Evolutionary conservation across 1,284 basidiomycete species (phyloP).

Genomic region (Butyriboletus appendiculatus): DNA sequence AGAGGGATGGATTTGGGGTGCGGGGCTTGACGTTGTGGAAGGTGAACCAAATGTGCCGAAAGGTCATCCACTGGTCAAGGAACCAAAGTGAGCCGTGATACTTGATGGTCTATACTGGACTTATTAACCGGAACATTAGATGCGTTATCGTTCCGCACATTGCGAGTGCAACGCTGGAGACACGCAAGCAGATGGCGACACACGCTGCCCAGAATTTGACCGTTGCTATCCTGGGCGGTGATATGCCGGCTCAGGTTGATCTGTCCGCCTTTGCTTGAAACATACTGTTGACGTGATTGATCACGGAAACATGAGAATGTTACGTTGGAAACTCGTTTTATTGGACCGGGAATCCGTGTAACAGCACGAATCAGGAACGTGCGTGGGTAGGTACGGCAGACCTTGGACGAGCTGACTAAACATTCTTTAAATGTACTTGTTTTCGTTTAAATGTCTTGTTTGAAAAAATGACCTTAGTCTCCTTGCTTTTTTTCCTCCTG

Average conservation of each 20-base stretch:
- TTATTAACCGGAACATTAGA: conserved; percentile 39
- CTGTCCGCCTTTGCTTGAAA: conserved; percentile 44
- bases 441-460: background rate
- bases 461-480: background rate
- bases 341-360: background rate
- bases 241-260: conserved; percentile 57
- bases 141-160: conserved; percentile 88
- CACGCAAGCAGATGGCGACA: conserved; percentile 80
- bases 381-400: no score
- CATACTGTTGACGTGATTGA: conserved; percentile 37
- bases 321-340: background rate
- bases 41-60: conserved; percentile 81
- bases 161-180: conserved; percentile 86
- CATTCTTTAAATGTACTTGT: background rate
- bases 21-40: conserved; percentile 92
- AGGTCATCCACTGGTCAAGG: conserved; percentile 80
- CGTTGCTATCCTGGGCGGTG: conserved; percentile 48
- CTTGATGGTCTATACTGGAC: background rate
- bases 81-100: conserved; percentile 59
- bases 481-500: conserved; percentile 3
- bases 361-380: background rate
- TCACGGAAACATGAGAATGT: background rate
- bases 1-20: conserved; percentile 83
- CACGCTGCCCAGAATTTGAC: conserved; percentile 69
- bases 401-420: conserved; percentile 13